phyloP scores from a whole-genome alignment of 768 basidiomycete genomes.

The Boletus pseudo-olivaceus region DNA sequence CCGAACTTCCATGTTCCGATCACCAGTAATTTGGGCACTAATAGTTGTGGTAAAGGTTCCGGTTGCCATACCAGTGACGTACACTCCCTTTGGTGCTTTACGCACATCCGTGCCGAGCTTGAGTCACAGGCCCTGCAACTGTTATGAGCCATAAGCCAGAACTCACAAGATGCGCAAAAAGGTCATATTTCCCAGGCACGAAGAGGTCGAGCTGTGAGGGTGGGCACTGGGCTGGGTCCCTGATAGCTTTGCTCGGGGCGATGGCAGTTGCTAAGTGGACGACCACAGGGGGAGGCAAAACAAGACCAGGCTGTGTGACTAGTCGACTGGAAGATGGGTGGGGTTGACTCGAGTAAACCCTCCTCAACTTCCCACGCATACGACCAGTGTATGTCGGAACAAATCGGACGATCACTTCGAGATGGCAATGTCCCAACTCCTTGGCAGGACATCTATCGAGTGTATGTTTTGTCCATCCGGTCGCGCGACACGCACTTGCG shows the following conservation, averaged over 20 bases:
- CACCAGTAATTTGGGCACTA: neutral
- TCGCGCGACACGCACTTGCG: neutral
- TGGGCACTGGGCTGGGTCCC: too few relatives aligned
- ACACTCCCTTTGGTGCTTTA: neutral
- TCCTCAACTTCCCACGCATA: neutral
- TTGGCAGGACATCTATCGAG: too few relatives aligned
- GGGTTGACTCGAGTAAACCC: neutral
- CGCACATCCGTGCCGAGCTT: too few relatives aligned
- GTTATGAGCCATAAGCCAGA: too few relatives aligned
- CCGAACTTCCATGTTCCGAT: neutral
- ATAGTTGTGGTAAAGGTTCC: neutral
- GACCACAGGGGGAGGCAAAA: neutral
- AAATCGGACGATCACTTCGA: neutral
- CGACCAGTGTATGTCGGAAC: neutral
- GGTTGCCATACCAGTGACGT: neutral
- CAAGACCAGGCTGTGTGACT: neutral
- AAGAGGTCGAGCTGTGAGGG: neutral
- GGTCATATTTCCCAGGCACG: neutral
- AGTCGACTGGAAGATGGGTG: neutral
- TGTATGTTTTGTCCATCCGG: neutral
- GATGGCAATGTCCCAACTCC: neutral
- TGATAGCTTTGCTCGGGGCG: neutral
- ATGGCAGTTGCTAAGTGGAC: neutral
- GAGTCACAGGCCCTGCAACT: neutral
- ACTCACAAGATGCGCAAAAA: neutral